Evolutionary conservation across 176 grass and related monocot species (phyloP), one percentile per base, ranked within the genome.

Genomic region (Raddia distichophylla): DNA sequence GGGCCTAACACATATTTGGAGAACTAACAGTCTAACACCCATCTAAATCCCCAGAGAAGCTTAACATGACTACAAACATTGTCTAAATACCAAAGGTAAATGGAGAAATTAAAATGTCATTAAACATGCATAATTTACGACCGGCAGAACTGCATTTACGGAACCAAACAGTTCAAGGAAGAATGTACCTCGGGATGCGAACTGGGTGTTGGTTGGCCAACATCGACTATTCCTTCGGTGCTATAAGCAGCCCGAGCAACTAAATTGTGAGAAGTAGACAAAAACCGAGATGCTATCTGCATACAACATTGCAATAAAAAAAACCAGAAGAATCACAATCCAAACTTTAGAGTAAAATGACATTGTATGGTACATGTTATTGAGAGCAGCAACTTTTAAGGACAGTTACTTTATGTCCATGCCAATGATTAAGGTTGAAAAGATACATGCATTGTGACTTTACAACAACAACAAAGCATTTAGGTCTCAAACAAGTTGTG

Each of bases 181-280:
- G 12, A 71, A 34, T 5, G 8, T 92, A 97, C 95, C 92, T 98
- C 49, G 59, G 90, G 92, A 73, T 98, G 96, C 73, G 90, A 91
- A 47, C 48, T 74, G 18, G 86, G 71, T n/a, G 89, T 93, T 63
- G 93, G 96, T 72, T 99, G 93, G 67, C 91, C 96, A 48, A 95
- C 84, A 85, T 95, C 82, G 0, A 82, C 42, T 79, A 73, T 55
- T 43, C 82, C 65, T 61, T 80, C 60, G 44, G 92, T 68, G 22
- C 37, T 50, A 75, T 92, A 92, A 66, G 86, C 33, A 71, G 54
- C 64, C 42, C 27, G 27, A 61, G 43, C 45, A 55, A 77, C 18
- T 11, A 85, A 80, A 86, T 37, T 75, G 66, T 62, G 67, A 19
- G 87, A 80, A 67, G 60, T 9, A 44, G 73, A 81, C 74, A 84